Percentiles rank a stretch among this genome's conserved stretches.
Conservation (phyloP, 2,329 filamentous ascomycete species). For the Colletotrichum sp. region DNA sequence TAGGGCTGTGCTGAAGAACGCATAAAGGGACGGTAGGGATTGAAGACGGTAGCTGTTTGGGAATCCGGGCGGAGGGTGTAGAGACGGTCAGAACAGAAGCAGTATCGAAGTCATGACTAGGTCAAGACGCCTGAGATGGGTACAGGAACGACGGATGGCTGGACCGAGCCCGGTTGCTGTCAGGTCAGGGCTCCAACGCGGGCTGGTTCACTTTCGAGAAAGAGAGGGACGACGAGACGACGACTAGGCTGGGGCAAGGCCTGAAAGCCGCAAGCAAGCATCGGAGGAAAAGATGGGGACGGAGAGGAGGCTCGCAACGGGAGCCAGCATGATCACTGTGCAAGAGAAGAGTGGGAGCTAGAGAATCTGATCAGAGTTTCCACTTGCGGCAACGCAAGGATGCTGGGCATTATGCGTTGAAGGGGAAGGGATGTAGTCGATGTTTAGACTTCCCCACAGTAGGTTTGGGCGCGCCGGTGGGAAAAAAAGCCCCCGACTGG, state of each 20-base stretch:
- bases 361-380: slow-evolving; percentile 32
- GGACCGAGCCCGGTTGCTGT: slow-evolving; percentile 7
- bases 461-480: slow-evolving; percentile 31
- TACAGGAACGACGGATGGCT: slow-evolving; percentile 12
- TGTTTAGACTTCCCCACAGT: slow-evolving; percentile 37
- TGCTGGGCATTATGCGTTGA: slow-evolving; percentile 38
- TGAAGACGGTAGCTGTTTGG: slow-evolving; percentile 34
- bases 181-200: slow-evolving; percentile 11
- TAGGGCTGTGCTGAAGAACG: slow-evolving; percentile 34
- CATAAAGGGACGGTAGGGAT: slow-evolving; percentile 33
- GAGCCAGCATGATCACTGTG: slow-evolving; percentile 29
- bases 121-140: slow-evolving; percentile 10
- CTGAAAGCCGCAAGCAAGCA: slow-evolving; percentile 17
- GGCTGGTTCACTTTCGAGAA: not conserved
- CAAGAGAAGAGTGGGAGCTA: slow-evolving; percentile 18
- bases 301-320: slow-evolving; percentile 27
- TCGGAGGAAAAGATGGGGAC: slow-evolving; percentile 19
- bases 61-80: slow-evolving; percentile 27
- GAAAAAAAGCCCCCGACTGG: slow-evolving; percentile 29
- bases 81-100: slow-evolving; percentile 15
- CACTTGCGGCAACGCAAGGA: slow-evolving; percentile 33
- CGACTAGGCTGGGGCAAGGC: slow-evolving; percentile 15
- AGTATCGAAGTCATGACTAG: slow-evolving; percentile 18
- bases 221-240: not conserved
- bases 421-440: slow-evolving; percentile 30